Conservation (phyloP, 2,329 filamentous ascomycete species). For the Neodidymelliopsis sp. region DNA sequence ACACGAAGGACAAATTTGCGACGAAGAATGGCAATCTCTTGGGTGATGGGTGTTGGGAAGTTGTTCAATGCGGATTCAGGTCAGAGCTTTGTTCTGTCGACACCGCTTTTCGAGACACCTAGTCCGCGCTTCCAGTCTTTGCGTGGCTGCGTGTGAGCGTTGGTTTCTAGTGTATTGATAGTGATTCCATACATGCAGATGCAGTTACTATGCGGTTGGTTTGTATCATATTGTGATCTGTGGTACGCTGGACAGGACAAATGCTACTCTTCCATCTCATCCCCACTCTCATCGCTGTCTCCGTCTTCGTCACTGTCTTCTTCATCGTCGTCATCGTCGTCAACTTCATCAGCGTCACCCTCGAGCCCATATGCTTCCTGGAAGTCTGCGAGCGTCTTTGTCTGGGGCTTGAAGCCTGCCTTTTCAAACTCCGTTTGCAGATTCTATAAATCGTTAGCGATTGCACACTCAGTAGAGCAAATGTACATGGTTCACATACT, state of each 20-base stretch:
- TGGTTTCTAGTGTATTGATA: no score
- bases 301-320: constrained; percentile 63
- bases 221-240: no score
- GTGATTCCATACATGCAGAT: no score
- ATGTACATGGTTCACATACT: constrained; percentile 60
- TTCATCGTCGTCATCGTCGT: constrained; percentile 66
- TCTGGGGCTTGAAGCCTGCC: constrained; percentile 80
- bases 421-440: constrained; percentile 77
- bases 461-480: not conserved
- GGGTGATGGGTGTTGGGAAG: no score
- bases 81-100: no score
- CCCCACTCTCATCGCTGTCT: constrained; percentile 55
- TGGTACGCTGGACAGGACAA: no score
- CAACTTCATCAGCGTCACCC: constrained; percentile 66
- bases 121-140: no score
- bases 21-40: no score
- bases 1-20: constrained; percentile 4
- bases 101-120: no score
- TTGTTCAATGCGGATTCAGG: no score
- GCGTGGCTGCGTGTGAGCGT: no score
- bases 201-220: no score
- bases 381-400: constrained; percentile 78
- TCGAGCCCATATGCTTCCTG: constrained; percentile 89
- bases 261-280: constrained; percentile 36
- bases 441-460: constrained; percentile 58